Evolutionary conservation across 148 eudicot species (phyloP).

Genomic region (Linanthus parryae): DNA sequence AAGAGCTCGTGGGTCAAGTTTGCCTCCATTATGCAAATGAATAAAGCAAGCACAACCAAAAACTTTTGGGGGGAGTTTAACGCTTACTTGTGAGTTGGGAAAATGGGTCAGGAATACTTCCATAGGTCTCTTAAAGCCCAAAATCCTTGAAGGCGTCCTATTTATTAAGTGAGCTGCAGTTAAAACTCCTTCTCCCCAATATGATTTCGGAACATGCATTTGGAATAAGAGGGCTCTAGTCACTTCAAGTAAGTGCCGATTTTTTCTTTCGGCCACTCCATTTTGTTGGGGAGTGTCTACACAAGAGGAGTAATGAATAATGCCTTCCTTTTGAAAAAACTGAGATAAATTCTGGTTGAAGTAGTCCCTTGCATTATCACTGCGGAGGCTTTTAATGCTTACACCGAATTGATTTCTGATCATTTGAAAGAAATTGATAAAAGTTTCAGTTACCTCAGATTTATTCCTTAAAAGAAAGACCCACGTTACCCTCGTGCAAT

Average conservation of each 20-base stretch:
- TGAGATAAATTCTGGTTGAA: neutral
- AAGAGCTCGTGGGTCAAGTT: slow-evolving; percentile 1
- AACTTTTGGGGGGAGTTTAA: neutral
- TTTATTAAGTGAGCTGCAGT: neutral
- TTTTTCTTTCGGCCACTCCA: neutral
- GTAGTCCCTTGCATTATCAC: neutral
- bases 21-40: neutral
- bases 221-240: neutral
- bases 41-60: neutral
- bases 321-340: neutral
- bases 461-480: slow-evolving; percentile 2
- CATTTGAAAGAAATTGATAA: neutral
- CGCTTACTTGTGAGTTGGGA: neutral
- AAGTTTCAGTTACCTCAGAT: neutral
- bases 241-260: neutral
- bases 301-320: neutral
- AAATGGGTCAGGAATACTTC: neutral
- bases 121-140: neutral
- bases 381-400: neutral
- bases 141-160: neutral
- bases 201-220: neutral
- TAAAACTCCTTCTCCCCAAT: neutral
- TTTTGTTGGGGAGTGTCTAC: neutral
- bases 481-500: neutral
- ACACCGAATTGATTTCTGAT: neutral